Evolutionary conservation across 371 early-diverging fungal genomes (phyloP), one percentile per base, ranked within the genome.

Genomic region (Paraphysoderma sedebokerense): DNA sequence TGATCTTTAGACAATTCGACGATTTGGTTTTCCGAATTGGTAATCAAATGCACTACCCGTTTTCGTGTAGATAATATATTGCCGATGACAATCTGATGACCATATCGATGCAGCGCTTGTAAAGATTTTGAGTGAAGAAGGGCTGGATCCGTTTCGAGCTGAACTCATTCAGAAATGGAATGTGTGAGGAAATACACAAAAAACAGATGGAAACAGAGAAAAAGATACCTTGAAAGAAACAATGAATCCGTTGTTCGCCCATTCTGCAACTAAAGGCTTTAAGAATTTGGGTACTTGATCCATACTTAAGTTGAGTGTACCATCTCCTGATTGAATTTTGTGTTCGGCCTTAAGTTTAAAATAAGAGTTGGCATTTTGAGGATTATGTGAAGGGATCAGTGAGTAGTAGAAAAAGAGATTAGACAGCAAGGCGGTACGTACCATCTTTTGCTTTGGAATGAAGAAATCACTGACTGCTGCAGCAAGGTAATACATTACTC

Each of bases 391-490:
- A n/a, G n/a, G n/a, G n/a, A n/a, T n/a, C 12, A 29, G 41, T 28
- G 13, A 41, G 12, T n/a, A 15, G 19, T 15, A 38, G 19, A 41
- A 15, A 12, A 12, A 12, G 19, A 13, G 19, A 15, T n/a, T 13
- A 28, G 13, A 12, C 41, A 7, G 27, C 3, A 11, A n/a, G n/a
- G n/a, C n/a, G 49, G 50, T 46, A 50, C 61, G 52, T 46, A 81
- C 84, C 93, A 93, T 85, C 54, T 80, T 81, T 45, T 73, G 62
- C 5, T 74, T 67, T 1, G 93, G 96, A 54, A 98, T 89, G 59
- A 85, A 96, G 57, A 93, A 98, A 56, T 98, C 98, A 53, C 84
- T 83, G 46, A 98, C 98, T 12, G 98, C 98, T 3, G 98, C 96
- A 0, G 98, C 98, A 31, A 98, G 71, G 54, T 95, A 98, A 59